Evolutionary conservation across 768 basidiomycete species (phyloP).

Genomic region (Tulasnella sp.): DNA sequence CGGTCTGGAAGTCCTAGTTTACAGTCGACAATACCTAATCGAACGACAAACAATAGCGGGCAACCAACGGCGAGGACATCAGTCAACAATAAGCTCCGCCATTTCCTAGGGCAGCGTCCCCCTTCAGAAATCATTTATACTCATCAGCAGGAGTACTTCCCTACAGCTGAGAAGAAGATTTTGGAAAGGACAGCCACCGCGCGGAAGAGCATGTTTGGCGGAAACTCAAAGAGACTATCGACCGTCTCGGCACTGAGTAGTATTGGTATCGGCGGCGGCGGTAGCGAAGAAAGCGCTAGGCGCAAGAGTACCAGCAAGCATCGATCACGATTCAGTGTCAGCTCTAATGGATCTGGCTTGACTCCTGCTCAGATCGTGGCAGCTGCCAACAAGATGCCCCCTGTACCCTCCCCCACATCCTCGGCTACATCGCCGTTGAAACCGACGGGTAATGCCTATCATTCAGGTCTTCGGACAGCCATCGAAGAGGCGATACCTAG

Average conservation of each 20-base stretch:
- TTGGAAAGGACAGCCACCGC: constrained; percentile 62
- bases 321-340: constrained; percentile 52
- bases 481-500: constrained; percentile 48
- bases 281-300: constrained; percentile 38
- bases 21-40: constrained; percentile 38
- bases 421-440: constrained; percentile 33
- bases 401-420: constrained; percentile 23
- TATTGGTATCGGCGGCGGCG: constrained; percentile 18
- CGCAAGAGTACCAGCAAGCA: constrained; percentile 29
- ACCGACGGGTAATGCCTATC: constrained; percentile 26
- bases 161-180: constrained; percentile 82
- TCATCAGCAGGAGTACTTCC: constrained; percentile 93
- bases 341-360: constrained; percentile 23
- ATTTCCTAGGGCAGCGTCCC: constrained; percentile 97
- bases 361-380: constrained; percentile 7
- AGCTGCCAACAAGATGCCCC: constrained; percentile 3
- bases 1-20: constrained; percentile 16
- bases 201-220: constrained; percentile 76
- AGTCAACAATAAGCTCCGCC: constrained; percentile 52
- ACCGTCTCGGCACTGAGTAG: constrained; percentile 8
- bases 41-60: constrained; percentile 1
- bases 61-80: neutral
- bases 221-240: constrained; percentile 32
- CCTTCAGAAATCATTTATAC: constrained; percentile 95
- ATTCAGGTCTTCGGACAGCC: constrained; percentile 25